Evolutionary conservation across 23 red algal species (phyloP), one percentile per base, ranked within the genome.

Genomic region (Porphyridium purpureum): DNA sequence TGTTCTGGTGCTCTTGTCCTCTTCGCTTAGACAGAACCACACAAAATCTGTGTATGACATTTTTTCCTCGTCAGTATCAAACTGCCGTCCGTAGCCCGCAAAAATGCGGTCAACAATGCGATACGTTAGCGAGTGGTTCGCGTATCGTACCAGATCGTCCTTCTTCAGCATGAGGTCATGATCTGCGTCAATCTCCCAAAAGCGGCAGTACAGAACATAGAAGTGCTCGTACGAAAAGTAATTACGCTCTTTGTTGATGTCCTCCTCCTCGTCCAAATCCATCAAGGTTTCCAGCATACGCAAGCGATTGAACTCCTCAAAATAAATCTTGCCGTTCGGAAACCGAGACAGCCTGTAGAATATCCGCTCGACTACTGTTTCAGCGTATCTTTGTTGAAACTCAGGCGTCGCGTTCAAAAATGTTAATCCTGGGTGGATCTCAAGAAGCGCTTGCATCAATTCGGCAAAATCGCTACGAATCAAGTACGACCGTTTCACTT

Each of bases 221-320:
- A 98, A 98, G 60, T 98, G 90, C 42, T 98, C 90, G 50, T 98
- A 98, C 54, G 69, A 78, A 67, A 98, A 85, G 62, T 62, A 98
- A 9, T 63, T 30, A 8, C 90, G 65, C 51, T 98, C 90, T 11
- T 63, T 29, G 57, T 98, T 98, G 21, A 98, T 98, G 54, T 98
- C 90, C 9, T 98, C 90, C 54, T 98, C 78, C 54, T 82, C 76
- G 26, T 98, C 90, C 3, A 98, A 70, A 25, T 63, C 35, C 60
- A 76, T 33, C 31, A 98, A 55, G 5, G 67, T 86, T 8, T 81
- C 74, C 21, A 98, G 27, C 3, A 98, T 50, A 21, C 58, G 61
- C 2, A 51, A 60, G 7, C 61, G 58, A 23, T 67, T 59, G 54
- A 98, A 46, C 33, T 98, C 90, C 23, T 50, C 25, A 29, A 83